phyloP scores from a whole-genome alignment of 148 eudicot species.

The Cornus suecica region DNA sequence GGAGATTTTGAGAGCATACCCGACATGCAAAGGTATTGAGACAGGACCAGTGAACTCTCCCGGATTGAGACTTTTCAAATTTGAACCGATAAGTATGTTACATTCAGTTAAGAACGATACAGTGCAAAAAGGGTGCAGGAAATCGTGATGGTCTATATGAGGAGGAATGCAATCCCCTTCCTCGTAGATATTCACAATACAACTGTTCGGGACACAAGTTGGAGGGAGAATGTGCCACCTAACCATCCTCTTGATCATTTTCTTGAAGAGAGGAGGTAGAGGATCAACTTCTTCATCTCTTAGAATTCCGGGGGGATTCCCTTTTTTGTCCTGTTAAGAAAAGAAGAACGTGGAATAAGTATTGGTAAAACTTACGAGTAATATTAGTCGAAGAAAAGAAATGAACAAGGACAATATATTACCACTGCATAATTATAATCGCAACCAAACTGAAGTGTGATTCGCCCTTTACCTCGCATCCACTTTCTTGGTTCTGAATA shows the following conservation, averaged over 20 bases:
- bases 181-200: constrained; percentile 64
- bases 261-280: constrained; percentile 50
- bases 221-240: constrained; percentile 65
- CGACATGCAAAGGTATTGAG: constrained; percentile 54
- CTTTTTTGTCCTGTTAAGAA: constrained; percentile 51
- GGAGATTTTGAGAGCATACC: constrained; percentile 27
- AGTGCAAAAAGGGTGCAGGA: constrained; percentile 60
- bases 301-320: constrained; percentile 60
- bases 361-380: neutral
- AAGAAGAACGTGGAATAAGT: neutral
- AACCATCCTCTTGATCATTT: constrained; percentile 57
- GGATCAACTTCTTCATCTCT: constrained; percentile 68
- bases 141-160: constrained; percentile 68
- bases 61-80: constrained; percentile 37
- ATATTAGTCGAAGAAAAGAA: neutral
- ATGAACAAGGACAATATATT: constrained; percentile 5
- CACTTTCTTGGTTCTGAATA: constrained; percentile 56
- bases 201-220: constrained; percentile 56
- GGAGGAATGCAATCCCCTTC: constrained; percentile 71
- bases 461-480: constrained; percentile 70
- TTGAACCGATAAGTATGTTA: constrained; percentile 51
- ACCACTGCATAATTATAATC: constrained; percentile 67
- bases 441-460: constrained; percentile 65
- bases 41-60: constrained; percentile 60
- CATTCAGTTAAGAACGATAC: constrained; percentile 57